phyloP scores from a whole-genome alignment of 805 yeast species.

The Lachancea meyersii region DNA sequence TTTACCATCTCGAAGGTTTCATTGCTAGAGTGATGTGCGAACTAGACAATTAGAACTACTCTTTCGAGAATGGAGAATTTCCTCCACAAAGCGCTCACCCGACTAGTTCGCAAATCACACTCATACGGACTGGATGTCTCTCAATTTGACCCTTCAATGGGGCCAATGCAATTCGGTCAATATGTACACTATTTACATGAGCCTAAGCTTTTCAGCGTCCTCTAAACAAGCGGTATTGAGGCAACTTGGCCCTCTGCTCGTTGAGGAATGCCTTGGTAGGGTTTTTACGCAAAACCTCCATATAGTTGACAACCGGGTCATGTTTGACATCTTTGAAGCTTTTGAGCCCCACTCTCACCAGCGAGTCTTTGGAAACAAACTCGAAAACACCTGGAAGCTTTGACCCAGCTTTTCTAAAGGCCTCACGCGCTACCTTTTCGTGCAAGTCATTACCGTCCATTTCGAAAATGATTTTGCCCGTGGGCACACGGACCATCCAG shows the following conservation, averaged over 20 bases:
- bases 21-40: slow-evolving; percentile 81
- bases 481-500: slow-evolving; percentile 95
- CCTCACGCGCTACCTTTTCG: slow-evolving; percentile 84
- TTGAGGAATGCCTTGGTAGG: slow-evolving; percentile 65
- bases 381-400: slow-evolving; percentile 92
- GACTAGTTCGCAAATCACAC: too few relatives aligned
- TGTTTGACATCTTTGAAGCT: slow-evolving; percentile 38
- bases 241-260: slow-evolving; percentile 42
- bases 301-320: slow-evolving; percentile 45
- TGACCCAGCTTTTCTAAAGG: slow-evolving; percentile 81
- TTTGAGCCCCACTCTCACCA: slow-evolving; percentile 67
- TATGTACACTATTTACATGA: slow-evolving; percentile 10
- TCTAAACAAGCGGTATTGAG: slow-evolving; percentile 53
- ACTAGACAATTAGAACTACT: slow-evolving; percentile 25
- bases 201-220: slow-evolving; percentile 41
- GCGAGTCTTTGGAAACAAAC: slow-evolving; percentile 58
- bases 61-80: too few relatives aligned
- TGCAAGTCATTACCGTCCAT: slow-evolving; percentile 70
- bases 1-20: slow-evolving; percentile 93
- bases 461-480: slow-evolving; percentile 89
- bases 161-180: background rate
- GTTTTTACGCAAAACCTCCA: slow-evolving; percentile 45
- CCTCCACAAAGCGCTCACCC: too few relatives aligned
- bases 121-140: too few relatives aligned
- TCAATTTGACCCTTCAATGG: background rate